Conservation (phyloP, 2,329 filamentous ascomycete species). For the Tolypocladium amazonense region DNA sequence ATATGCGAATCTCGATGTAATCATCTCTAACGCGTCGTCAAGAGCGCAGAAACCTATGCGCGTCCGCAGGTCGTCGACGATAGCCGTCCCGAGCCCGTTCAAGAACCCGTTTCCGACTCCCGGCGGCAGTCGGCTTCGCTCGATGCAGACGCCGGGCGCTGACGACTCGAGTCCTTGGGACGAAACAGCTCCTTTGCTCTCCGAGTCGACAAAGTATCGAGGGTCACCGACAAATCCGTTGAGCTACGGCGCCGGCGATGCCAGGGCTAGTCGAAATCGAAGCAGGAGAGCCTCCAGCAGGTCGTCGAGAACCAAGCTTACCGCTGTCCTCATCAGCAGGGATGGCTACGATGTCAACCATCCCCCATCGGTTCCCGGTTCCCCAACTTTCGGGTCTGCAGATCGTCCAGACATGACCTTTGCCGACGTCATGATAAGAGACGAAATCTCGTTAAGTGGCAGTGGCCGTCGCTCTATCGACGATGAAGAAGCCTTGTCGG, state of each 20-base stretch:
- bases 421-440: constrained; percentile 61
- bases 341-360: constrained; percentile 56
- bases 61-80: constrained; percentile 48
- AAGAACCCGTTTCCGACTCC: constrained; percentile 20
- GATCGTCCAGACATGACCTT: constrained; percentile 46
- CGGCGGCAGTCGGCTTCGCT: constrained; percentile 22
- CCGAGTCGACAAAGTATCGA: constrained; percentile 17
- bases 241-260: constrained; percentile 34
- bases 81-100: constrained; percentile 23
- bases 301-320: constrained; percentile 36
- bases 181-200: constrained; percentile 46
- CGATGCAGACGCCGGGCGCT: constrained; percentile 23
- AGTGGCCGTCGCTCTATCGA: constrained; percentile 17
- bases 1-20: not conserved
- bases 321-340: constrained; percentile 18
- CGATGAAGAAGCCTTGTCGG: constrained; percentile 22
- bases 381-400: constrained; percentile 39
- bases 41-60: constrained; percentile 53
- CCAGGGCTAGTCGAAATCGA: constrained; percentile 17
- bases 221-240: constrained; percentile 13
- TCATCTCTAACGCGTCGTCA: not conserved
- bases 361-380: constrained; percentile 56
- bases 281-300: constrained; percentile 39
- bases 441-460: constrained; percentile 41
- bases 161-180: constrained; percentile 34